Conservation (phyloP, 768 basidiomycete species). For the Amanita jacksonii region DNA sequence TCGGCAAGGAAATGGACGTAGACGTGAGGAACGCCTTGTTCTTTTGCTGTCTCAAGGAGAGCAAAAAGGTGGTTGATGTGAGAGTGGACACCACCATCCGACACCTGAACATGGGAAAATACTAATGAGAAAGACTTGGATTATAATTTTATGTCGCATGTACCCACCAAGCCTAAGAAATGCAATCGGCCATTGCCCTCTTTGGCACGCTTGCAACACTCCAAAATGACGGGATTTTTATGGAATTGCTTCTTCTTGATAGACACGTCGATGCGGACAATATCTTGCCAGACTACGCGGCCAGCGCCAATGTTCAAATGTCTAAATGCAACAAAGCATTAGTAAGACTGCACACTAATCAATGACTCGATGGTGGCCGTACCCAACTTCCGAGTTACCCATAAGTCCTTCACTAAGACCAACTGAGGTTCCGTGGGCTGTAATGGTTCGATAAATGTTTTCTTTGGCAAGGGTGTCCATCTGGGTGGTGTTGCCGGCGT, state of each 20-base stretch:
- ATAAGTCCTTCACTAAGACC: slow-evolving; percentile 90
- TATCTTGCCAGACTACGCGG: slow-evolving; percentile 95
- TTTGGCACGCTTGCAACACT: slow-evolving; percentile 69
- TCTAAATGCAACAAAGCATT: too few relatives aligned
- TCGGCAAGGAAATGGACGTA: slow-evolving; percentile 94
- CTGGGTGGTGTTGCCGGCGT: slow-evolving; percentile 71
- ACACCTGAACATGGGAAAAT: slow-evolving; percentile 40
- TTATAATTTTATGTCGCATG: too few relatives aligned
- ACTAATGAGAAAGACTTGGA: too few relatives aligned
- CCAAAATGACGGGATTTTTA: slow-evolving; percentile 63
- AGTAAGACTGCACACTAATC: too few relatives aligned
- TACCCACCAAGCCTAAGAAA: slow-evolving; percentile 72
- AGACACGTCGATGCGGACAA: slow-evolving; percentile 86
- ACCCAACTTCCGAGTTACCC: slow-evolving; percentile 99
- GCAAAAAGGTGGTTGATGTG: slow-evolving; percentile 88
- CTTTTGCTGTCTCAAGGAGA: slow-evolving; percentile 84
- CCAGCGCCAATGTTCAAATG: slow-evolving; percentile 95
- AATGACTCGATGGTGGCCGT: too few relatives aligned
- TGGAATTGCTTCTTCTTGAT: slow-evolving; percentile 88
- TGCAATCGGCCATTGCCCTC: slow-evolving; percentile 78
- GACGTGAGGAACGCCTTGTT: slow-evolving; percentile 71
- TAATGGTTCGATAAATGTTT: slow-evolving; percentile 61
- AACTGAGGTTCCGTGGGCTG: slow-evolving; percentile 87
- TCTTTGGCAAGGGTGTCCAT: slow-evolving; percentile 84
- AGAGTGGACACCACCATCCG: slow-evolving; percentile 96